A percentile compares a stretch with the other conserved stretches of the same genome.
Evolutionary conservation across 2,329 filamentous ascomycete genomes (phyloP).

Genomic region (Neophaeococcomyces aloes): DNA sequence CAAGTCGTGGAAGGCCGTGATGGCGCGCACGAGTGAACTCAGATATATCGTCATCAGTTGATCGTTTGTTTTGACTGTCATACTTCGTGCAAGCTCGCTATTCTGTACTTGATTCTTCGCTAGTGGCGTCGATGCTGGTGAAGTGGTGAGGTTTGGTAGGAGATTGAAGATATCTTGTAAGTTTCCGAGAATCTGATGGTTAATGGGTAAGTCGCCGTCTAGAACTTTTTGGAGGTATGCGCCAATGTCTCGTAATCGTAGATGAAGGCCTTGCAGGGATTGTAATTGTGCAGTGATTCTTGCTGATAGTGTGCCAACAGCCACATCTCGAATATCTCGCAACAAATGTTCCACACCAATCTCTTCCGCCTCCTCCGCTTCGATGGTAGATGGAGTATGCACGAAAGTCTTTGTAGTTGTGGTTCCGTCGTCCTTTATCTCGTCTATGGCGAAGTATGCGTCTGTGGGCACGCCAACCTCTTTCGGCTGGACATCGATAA

Average conservation of each 20-base stretch:
- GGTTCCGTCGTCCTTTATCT: constrained; percentile 99
- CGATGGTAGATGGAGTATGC: constrained; percentile 95
- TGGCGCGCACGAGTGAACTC: constrained; percentile 89
- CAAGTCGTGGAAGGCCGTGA: constrained; percentile 96
- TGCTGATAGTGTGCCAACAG: constrained; percentile 90
- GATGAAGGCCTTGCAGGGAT: constrained; percentile 88
- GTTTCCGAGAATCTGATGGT: constrained; percentile 93
- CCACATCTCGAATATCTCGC: constrained; percentile 94
- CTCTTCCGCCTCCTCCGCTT: constrained; percentile 97
- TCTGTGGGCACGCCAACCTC: constrained; percentile 96
- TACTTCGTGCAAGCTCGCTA: constrained; percentile 82
- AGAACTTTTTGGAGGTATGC: constrained; percentile 93
- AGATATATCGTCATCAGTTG: constrained; percentile 98
- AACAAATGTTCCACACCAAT: constrained; percentile 97
- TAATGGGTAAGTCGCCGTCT: constrained; percentile 83
- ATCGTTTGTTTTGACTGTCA: constrained; percentile 99
- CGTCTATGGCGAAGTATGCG: constrained; percentile 97
- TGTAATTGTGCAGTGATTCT: constrained; percentile 96
- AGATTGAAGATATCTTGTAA: constrained; percentile 99
- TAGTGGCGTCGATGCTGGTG: constrained; percentile 50
- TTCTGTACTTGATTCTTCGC: constrained; percentile 51
- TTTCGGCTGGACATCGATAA: constrained; percentile 97
- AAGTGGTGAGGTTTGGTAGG: constrained; percentile 85
- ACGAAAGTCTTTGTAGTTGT: constrained; percentile 96
- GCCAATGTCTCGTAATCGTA: constrained; percentile 89